phyloP scores from a whole-genome alignment of 495 filamentous ascomycete species.

The Aspergillus indologenus region DNA sequence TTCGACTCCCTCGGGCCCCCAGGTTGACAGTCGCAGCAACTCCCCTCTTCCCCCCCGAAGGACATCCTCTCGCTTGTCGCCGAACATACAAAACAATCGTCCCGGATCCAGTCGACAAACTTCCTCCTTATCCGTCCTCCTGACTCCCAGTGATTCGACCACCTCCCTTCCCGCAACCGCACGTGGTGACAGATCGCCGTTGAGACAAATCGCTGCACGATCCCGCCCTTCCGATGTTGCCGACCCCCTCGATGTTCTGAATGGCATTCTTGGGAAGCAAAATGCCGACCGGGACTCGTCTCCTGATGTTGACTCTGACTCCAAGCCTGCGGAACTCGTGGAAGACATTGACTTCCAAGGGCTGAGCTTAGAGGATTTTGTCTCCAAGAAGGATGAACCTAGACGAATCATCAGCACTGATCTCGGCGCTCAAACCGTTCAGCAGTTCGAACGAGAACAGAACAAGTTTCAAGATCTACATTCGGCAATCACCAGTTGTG shows the following conservation, averaged over 20 bases:
- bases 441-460: constrained; percentile 85
- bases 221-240: constrained; percentile 51
- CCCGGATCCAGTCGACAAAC: constrained; percentile 60
- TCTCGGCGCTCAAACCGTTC: constrained; percentile 63
- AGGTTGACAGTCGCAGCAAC: constrained; percentile 59
- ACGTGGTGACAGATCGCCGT: constrained; percentile 61
- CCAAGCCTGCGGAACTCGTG: constrained; percentile 46
- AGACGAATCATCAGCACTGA: constrained; percentile 39
- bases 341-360: constrained; percentile 77
- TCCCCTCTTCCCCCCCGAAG: constrained; percentile 69
- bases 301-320: background rate
- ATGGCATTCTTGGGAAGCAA: constrained; percentile 62
- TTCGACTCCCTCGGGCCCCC: constrained; percentile 60
- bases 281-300: constrained; percentile 19
- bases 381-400: constrained; percentile 38
- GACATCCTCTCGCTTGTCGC: constrained; percentile 47
- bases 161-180: constrained; percentile 64
- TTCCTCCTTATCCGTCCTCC: constrained; percentile 64
- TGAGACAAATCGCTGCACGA: constrained; percentile 54
- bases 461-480: constrained; percentile 91
- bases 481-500: constrained; percentile 80
- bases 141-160: constrained; percentile 65
- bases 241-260: constrained; percentile 72
- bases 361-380: constrained; percentile 71
- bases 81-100: constrained; percentile 45